A percentile compares a stretch with the other conserved stretches of the same genome.
phyloP scores from a whole-genome alignment of 129 eudicot genomes.

The Helianthus tuberosus region DNA sequence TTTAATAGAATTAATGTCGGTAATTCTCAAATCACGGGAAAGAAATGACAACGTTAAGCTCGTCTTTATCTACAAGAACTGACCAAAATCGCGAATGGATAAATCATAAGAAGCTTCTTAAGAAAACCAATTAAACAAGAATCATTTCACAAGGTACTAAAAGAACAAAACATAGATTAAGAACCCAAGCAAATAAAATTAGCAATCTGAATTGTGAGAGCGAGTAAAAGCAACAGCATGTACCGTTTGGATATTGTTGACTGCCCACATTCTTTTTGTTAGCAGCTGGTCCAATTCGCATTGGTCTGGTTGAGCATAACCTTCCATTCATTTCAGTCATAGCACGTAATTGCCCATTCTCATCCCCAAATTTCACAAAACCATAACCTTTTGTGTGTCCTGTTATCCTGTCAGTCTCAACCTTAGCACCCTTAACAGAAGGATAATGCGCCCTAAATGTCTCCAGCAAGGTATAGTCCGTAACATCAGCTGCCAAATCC shows the following conservation, averaged over 20 bases:
- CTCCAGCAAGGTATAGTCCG: too few relatives aligned
- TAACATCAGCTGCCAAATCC: too few relatives aligned
- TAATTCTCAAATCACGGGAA: slow-evolving; percentile 46
- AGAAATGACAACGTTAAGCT: slow-evolving; percentile 54
- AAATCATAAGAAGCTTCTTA: slow-evolving; percentile 38
- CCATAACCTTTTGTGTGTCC: slow-evolving; percentile 96
- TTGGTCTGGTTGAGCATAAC: too few relatives aligned
- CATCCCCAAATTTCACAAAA: slow-evolving; percentile 92
- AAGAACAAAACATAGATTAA: slow-evolving; percentile 9
- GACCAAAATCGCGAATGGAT: slow-evolving; percentile 33
- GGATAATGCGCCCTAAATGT: slow-evolving; percentile 81
- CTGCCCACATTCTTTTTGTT: too few relatives aligned
- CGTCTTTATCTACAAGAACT: slow-evolving; percentile 39
- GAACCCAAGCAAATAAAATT: slow-evolving; percentile 43
- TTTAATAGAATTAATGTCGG: slow-evolving; percentile 39
- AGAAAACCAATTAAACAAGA: slow-evolving; percentile 23
- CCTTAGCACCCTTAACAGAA: slow-evolving; percentile 89
- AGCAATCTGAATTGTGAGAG: too few relatives aligned
- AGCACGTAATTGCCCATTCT: slow-evolving; percentile 78
- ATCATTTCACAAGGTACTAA: slow-evolving; percentile 26
- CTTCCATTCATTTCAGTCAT: too few relatives aligned
- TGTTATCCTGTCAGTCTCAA: slow-evolving; percentile 79
- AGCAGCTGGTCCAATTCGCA: too few relatives aligned
- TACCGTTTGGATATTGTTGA: too few relatives aligned
- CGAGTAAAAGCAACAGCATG: too few relatives aligned